Evolutionary conservation across 2,329 filamentous ascomycete genomes (phyloP).

Genomic region (Exophiala bonariae): DNA sequence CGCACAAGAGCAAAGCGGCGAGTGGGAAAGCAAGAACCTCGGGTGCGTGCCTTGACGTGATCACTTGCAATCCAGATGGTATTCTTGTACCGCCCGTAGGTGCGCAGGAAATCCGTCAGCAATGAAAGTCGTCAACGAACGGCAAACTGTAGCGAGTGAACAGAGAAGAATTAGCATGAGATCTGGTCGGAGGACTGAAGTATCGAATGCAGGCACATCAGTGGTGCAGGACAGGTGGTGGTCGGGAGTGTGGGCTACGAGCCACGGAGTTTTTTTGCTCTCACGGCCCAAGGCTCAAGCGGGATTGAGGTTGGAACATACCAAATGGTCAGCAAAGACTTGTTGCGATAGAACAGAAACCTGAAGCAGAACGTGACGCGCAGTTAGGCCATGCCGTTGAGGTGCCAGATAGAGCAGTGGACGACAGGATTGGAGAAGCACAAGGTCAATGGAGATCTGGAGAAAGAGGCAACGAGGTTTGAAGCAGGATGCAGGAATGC

Average conservation of each 20-base stretch:
- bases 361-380: slow-evolving; percentile 16
- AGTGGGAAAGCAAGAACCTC: slow-evolving; percentile 2
- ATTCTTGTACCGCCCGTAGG: not conserved
- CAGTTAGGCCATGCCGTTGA: slow-evolving; percentile 17
- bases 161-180: not conserved
- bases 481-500: slow-evolving; percentile 27
- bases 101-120: slow-evolving; percentile 1
- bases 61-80: not conserved
- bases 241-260: not conserved
- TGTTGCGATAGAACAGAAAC: slow-evolving; percentile 17
- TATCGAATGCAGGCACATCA: not conserved
- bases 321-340: slow-evolving; percentile 15
- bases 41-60: slow-evolving; percentile 1
- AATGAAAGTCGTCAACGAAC: slow-evolving; percentile 1
- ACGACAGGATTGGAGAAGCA: slow-evolving; percentile 19
- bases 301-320: slow-evolving; percentile 12
- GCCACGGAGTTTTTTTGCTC: slow-evolving; percentile 2
- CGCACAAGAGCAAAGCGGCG: slow-evolving; percentile 2
- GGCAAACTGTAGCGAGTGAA: not conserved
- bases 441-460: slow-evolving; percentile 27
- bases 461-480: slow-evolving; percentile 25
- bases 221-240: not conserved
- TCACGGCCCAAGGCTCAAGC: slow-evolving; percentile 2
- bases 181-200: not conserved
- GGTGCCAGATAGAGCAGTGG: not conserved